Evolutionary conservation across 495 filamentous ascomycete species (phyloP), one percentile per base, ranked within the genome.

Genomic region (Lophiostoma macrostomum): DNA sequence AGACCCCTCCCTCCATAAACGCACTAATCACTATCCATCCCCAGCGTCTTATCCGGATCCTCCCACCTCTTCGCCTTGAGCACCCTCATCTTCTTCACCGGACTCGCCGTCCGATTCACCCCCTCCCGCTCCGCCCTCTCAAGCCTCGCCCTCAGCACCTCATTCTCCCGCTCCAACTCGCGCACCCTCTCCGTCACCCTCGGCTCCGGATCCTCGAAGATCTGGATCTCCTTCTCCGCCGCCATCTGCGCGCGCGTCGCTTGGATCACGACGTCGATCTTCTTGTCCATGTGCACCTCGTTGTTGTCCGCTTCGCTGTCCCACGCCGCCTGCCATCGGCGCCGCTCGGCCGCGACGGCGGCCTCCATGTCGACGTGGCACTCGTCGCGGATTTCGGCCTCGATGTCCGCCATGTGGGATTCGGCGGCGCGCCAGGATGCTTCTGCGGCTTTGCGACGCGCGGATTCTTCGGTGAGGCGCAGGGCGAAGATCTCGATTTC

Each of bases 361-460:
- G 74, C 77, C 63, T 98, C 93, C 76, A 95, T 93, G 66, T 96
- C 93, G 1, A 70, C 72, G 64, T 81, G 89, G 56, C 88, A 87
- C 58, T 96, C 91, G 64, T 96, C 93, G n/a, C 93, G 83, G 30
- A 96, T 80, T 11, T 86, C 84, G 65, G 84, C 81, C 64, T 98
- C 93, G 6, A 96, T 75, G 39, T 84, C 80, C 12, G 82, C 65
- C 38, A 83, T 77, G 43, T 79, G 77, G 31, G 88, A 85, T 60
- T 90, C 84, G 53, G 81, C 76, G 3, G 59, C 64, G 20, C 52
- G 40, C 67, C 64, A 69, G 31, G 43, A 53, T 5, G 23, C 38
- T 53, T 73, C 69, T 12, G 68, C 68, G 4, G 56, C 60, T 43
- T 51, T 81, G 74, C 13, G 74, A 64, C 37, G 74, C 60, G 25